Percentiles rank a stretch among this genome's conserved stretches.
Conservation (phyloP, 345 rosid genomes). For the Gossypium stocksii region DNA sequence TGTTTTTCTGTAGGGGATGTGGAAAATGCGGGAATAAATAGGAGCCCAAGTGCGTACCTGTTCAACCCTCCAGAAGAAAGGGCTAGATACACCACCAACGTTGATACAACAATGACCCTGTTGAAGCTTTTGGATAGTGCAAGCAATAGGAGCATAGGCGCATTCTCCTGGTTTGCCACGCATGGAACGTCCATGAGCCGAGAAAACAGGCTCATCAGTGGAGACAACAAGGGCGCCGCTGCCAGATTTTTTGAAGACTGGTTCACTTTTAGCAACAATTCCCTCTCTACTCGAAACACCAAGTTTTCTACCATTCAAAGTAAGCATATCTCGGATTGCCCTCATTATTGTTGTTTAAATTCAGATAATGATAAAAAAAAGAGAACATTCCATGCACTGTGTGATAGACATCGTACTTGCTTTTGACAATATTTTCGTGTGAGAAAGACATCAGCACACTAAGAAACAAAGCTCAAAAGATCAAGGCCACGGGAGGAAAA, state of each 20-base stretch:
- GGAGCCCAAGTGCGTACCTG: conserved; percentile 57
- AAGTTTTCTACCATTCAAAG: conserved; percentile 5
- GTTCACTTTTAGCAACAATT: conserved; percentile 25
- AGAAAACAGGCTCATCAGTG: conserved; percentile 52
- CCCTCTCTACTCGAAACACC: conserved; percentile 1
- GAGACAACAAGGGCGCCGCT: conserved; percentile 67
- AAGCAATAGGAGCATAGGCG: conserved; percentile 35
- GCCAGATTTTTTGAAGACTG: conserved; percentile 62
- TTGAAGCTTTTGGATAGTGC: conserved; percentile 35
- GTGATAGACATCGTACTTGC: not conserved
- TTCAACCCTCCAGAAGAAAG: conserved; percentile 47
- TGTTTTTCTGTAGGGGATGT: conserved; percentile 34
- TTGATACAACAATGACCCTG: conserved; percentile 52
- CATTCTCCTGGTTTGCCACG: conserved; percentile 57
- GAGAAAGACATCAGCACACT: conserved; percentile 16
- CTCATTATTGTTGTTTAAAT: not conserved
- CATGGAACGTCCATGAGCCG: conserved; percentile 61
- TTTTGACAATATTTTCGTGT: not conserved
- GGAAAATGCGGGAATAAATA: conserved; percentile 46
- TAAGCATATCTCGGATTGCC: not conserved
- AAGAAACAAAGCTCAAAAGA: conserved; percentile 23
- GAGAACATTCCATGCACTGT: not conserved
- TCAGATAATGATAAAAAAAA: not conserved
- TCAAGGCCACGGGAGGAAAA: conserved; percentile 48
- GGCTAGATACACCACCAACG: conserved; percentile 34